A percentile compares a stretch with the other conserved stretches of the same genome.
phyloP scores from a whole-genome alignment of 2,329 filamentous ascomycete species.

The Dothidotthia symphoricarpi region DNA sequence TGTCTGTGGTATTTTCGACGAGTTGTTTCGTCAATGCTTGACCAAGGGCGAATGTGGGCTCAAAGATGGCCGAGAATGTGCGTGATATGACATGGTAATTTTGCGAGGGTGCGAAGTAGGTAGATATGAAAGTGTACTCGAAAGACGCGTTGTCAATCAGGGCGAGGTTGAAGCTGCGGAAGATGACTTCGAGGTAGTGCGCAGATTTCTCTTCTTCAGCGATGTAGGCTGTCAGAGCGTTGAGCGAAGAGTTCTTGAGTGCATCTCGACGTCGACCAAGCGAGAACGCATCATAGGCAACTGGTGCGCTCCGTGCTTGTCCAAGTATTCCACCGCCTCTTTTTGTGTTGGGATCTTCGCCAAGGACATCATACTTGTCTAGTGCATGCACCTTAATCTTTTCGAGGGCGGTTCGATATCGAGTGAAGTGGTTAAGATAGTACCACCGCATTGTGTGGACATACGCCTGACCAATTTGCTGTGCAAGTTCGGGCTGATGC shows the following conservation, averaged over 20 bases:
- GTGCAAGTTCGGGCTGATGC: conserved; percentile 77
- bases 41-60: conserved; percentile 83
- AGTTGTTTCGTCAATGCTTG: conserved; percentile 73
- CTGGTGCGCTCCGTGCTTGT: conserved; percentile 45
- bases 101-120: conserved; percentile 80
- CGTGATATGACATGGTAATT: conserved; percentile 75
- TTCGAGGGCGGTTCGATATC: conserved; percentile 79
- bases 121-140: conserved; percentile 89
- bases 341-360: conserved; percentile 70
- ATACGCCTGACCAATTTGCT: conserved; percentile 90
- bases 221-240: conserved; percentile 80
- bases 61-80: conserved; percentile 84
- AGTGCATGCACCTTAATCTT: conserved; percentile 80
- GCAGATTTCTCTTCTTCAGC: conserved; percentile 84
- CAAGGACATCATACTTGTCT: conserved; percentile 80
- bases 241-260: conserved; percentile 68
- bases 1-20: conserved; percentile 74
- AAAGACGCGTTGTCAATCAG: conserved; percentile 90
- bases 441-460: conserved; percentile 99
- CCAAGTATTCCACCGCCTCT: conserved; percentile 50
- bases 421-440: conserved; percentile 84
- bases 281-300: conserved; percentile 82
- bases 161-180: conserved; percentile 92
- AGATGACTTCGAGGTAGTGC: conserved; percentile 86
- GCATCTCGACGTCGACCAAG: conserved; percentile 83